Evolutionary conservation across 306 rosid species (phyloP).

Genomic region (Medicago arabica): DNA sequence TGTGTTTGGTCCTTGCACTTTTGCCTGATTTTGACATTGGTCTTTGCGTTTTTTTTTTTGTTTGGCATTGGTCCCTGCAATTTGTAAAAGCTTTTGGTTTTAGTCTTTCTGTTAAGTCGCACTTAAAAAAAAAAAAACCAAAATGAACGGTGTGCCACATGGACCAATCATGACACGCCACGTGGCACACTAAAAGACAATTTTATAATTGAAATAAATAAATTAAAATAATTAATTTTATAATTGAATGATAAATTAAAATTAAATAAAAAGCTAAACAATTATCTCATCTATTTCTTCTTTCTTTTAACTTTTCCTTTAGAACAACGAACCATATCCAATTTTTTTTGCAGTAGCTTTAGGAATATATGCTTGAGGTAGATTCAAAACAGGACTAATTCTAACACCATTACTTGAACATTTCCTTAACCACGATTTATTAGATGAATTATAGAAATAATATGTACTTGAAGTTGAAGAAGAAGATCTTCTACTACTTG

Average conservation of each 20-base stretch:
- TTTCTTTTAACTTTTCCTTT: conserved; percentile 76
- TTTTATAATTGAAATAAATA: too few relatives aligned
- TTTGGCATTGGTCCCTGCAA: too few relatives aligned
- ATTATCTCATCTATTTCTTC: conserved; percentile 51
- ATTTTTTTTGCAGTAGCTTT: conserved; percentile 80
- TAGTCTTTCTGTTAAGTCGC: too few relatives aligned
- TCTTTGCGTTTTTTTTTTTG: too few relatives aligned
- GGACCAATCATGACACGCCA: too few relatives aligned
- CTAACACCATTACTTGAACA: conserved; percentile 65
- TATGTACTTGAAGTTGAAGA: conserved; percentile 66
- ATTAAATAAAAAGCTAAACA: not conserved
- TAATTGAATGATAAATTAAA: conserved; percentile 2
- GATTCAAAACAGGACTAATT: conserved; percentile 84
- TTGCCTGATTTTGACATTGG: too few relatives aligned
- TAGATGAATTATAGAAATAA: conserved; percentile 56
- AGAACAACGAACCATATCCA: conserved; percentile 79
- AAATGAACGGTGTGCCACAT: too few relatives aligned
- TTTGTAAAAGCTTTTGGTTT: too few relatives aligned
- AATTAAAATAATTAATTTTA: too few relatives aligned
- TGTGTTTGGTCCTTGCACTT: too few relatives aligned
- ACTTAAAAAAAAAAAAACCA: too few relatives aligned
- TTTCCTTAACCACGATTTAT: conserved; percentile 57
- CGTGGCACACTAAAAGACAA: too few relatives aligned
- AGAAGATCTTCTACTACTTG: conserved; percentile 72
- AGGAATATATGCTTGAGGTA: conserved; percentile 83